These are phyloP conservation scores for Coemansia sp. DNA, from an alignment of 192 early-diverging fungal species.

Conservation along the genomic window DNA sequence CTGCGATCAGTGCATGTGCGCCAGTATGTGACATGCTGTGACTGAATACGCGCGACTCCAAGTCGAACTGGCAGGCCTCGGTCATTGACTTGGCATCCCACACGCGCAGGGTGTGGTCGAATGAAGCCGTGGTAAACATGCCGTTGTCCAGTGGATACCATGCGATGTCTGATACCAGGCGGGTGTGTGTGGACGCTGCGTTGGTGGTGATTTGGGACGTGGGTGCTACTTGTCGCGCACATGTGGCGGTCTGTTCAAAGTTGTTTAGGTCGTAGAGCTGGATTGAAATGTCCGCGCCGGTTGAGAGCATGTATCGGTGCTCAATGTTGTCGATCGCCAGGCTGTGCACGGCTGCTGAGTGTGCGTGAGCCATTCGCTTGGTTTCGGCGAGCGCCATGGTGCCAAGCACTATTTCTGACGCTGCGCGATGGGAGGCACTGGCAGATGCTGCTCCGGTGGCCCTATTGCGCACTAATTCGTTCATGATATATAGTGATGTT, in stretches of 20 bases:
- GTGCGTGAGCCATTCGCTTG: conserved; percentile 29
- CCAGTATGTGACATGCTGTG: conserved; percentile 79
- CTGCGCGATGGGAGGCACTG: conserved; percentile 1
- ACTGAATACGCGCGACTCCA: conserved; percentile 66
- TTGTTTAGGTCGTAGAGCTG: conserved; percentile 48
- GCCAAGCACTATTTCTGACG: conserved; percentile 18
- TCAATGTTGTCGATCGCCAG: conserved; percentile 34
- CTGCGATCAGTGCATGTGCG: conserved; percentile 75
- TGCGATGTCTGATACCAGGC: conserved; percentile 64
- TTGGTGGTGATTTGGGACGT: conserved; percentile 7
- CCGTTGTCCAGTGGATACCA: conserved; percentile 89
- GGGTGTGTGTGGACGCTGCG: conserved; percentile 58
- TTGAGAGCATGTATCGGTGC: conserved; percentile 33
- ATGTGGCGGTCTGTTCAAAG: not conserved
- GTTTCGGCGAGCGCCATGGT: conserved; percentile 32
- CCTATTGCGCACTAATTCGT: conserved; percentile 16
- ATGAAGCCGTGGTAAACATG: conserved; percentile 78
- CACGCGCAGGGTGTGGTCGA: conserved; percentile 73
- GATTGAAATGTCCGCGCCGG: conserved; percentile 44
- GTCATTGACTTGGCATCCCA: conserved; percentile 81
- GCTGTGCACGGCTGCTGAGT: conserved; percentile 37
- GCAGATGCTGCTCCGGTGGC: conserved; percentile 8
- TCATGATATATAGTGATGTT: conserved; percentile 4
- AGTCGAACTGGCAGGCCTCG: conserved; percentile 66
- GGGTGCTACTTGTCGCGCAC: conserved; percentile 20